Evolutionary conservation across 441 rosid species (phyloP), one percentile per base, ranked within the genome.

Genomic region (Arabidopsis lyrata): DNA sequence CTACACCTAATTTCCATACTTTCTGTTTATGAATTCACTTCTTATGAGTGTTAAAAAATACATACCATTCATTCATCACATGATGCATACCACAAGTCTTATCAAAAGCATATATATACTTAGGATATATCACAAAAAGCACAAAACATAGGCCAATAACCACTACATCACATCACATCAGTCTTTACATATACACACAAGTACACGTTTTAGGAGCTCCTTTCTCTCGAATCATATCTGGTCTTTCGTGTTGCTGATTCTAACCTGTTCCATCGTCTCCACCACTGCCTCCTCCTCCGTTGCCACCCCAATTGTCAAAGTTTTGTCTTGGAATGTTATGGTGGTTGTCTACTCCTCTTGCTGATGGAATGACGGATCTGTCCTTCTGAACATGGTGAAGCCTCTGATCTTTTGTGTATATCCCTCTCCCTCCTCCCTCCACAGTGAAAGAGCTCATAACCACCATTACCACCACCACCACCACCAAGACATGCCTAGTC

Each of bases 311-410:
- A 3, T 71, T 77, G 12, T 65, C 76, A 59, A 20, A 77, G 68
- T 71, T 77, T 50, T 77, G 80, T 65, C 80, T 65, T 49, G 80
- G 80, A 57, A 77, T 77, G 68, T 71, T 71, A 27, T 77, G 77
- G 63, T 77, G 77, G 35, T 77, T 77, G 24, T 77, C 80, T 58
- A 77, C 77, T 58, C 27, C 76, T 71, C 72, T 76, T 12, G 70
- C 63, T 76, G 61, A 44, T 63, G 75, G 11, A 47, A 20, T 38
- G 49, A 70, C 80, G 15, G 67, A 29, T 39, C 11, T 50, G 22
- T 16, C 80, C 42, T 39, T 70, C 53, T 63, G 57, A 58, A 70
- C 67, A 48, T 50, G 48, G 49, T 64, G 56, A 69, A 76, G 47
- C 56, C 22, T 47, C 61, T 68, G 47, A 12, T 76, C 52, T 63